Evolutionary conservation across 2,329 filamentous ascomycete species (phyloP).

Genomic region (Fusarium haematococcum): DNA sequence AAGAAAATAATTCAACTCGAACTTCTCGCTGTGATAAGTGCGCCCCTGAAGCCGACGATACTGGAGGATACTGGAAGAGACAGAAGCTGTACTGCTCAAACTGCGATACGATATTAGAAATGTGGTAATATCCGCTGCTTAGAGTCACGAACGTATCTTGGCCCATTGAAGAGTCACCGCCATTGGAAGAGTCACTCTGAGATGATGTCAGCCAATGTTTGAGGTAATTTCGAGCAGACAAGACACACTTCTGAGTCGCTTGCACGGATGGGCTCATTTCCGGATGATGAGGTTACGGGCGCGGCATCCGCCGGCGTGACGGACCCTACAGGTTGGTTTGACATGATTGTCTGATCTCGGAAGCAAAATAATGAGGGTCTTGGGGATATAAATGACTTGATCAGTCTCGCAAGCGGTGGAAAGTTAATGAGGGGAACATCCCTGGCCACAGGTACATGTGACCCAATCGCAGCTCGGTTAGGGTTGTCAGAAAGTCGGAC

Average conservation of each 20-base stretch:
- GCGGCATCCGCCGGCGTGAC: background rate
- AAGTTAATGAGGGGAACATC: slow-evolving; percentile 2
- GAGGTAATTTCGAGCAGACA: background rate
- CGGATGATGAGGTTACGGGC: background rate
- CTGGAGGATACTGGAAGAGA: slow-evolving; percentile 21
- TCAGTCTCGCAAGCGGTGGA: background rate
- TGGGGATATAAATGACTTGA: background rate
- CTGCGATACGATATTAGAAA: background rate
- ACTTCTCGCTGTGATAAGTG: slow-evolving; percentile 28
- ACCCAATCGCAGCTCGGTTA: slow-evolving; percentile 2
- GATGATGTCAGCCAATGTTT: background rate
- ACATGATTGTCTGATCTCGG: background rate
- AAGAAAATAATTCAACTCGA: slow-evolving; percentile 15
- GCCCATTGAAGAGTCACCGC: background rate
- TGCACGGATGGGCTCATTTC: background rate
- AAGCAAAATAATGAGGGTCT: background rate
- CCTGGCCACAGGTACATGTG: background rate
- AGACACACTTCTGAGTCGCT: background rate
- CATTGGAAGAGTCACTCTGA: background rate
- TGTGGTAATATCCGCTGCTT: background rate
- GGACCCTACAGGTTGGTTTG: background rate
- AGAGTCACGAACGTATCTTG: background rate
- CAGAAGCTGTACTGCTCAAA: slow-evolving; percentile 21
- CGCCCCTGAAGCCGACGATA: slow-evolving; percentile 24
- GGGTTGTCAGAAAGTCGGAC: background rate